Conservation (phyloP, 2,329 filamentous ascomycete genomes). For the Diplodia sapinea region DNA sequence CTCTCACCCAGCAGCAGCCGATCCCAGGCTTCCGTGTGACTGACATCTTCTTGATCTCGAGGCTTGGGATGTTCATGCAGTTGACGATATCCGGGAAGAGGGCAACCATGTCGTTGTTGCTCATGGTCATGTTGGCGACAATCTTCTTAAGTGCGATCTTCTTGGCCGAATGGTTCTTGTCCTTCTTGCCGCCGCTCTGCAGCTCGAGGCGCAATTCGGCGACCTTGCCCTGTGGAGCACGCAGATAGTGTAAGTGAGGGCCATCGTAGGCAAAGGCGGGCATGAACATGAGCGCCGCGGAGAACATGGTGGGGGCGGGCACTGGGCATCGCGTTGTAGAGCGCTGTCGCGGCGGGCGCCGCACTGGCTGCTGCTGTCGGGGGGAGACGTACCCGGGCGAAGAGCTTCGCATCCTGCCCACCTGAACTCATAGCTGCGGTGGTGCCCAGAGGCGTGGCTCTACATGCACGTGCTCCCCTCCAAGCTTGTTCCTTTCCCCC, state of each 20-base stretch:
- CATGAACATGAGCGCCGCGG: slow-evolving; percentile 45
- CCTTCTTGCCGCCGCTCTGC: slow-evolving; percentile 93
- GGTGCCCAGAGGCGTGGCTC: slow-evolving; percentile 32
- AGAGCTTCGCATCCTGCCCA: slow-evolving; percentile 98
- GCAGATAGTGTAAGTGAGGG: slow-evolving; percentile 58
- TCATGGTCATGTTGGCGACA: slow-evolving; percentile 99
- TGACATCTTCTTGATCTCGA: slow-evolving; percentile 99
- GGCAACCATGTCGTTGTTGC: slow-evolving; percentile 99
- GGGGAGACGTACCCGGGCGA: slow-evolving; percentile 79
- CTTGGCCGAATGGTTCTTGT: slow-evolving; percentile 93
- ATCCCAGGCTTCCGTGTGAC: slow-evolving; percentile 38
- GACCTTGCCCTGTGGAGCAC: slow-evolving; percentile 85
- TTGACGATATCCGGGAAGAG: slow-evolving; percentile 93
- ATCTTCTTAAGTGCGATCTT: slow-evolving; percentile 99
- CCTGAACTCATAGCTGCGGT: slow-evolving; percentile 63
- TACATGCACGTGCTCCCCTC: slow-evolving; percentile 31
- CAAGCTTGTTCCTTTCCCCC: slow-evolving; percentile 31
- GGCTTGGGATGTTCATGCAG: slow-evolving; percentile 91
- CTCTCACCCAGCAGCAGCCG: background rate
- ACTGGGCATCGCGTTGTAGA: slow-evolving; percentile 20
- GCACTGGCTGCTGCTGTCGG: slow-evolving; percentile 36
- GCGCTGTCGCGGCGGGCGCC: slow-evolving; percentile 31
- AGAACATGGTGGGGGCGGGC: slow-evolving; percentile 18
- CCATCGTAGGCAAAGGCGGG: slow-evolving; percentile 43
- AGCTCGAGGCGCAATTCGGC: slow-evolving; percentile 95